Base-by-base conservation (phyloP, 176 grass and related monocot species). In the Rhynchospora tenuis region DNA sequence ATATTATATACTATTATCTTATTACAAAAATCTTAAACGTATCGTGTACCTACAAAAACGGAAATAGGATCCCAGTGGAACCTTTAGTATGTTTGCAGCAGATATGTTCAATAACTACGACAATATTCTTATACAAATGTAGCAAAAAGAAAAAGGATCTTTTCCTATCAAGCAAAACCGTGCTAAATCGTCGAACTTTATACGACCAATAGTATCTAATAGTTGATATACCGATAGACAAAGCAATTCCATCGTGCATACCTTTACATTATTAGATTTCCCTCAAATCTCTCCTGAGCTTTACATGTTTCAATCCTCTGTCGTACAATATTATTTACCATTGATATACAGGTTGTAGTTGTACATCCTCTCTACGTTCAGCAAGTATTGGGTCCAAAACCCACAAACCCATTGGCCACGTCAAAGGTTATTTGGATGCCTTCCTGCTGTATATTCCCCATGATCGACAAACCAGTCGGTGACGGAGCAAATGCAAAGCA, bases 381-480 rank as follows among this genome's bases (percentile, higher is more conserved):
- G 83, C 95, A 98, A 19, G 89, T 98, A n/a, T 69, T 70, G 27
- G 95, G 95, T 64, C 95, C 95, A n/a, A 98, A 98, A 0, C 95
- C 95, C 10, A 98, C 59, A 55, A 67, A 94, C 0, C 95, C 92
- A 10, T 48, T 89, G 7, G 95, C 92, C 0, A 90, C 85, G 57
- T 98, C 95, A 80, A 98, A 84, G 1, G 95, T 98, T 38, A 94
- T 91, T 86, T 91, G 92, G 20, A 98, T 94, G 11, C 94, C 95
- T 78, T 93, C 83, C 84, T 98, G 95, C 84, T 98, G 95, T 20
- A 94, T 93, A 56, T 98, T 98, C 0, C 95, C 95, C 8, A 98
- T 31, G 55, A 98, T 98, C 46, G 95, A 93, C 13, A 94, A 46
- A 12, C 86, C 89, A 27, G 92, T 87, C 56, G 86, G 26, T 9